phyloP scores from a whole-genome alignment of 768 basidiomycete species.

The Boletus pseudopeckii region DNA sequence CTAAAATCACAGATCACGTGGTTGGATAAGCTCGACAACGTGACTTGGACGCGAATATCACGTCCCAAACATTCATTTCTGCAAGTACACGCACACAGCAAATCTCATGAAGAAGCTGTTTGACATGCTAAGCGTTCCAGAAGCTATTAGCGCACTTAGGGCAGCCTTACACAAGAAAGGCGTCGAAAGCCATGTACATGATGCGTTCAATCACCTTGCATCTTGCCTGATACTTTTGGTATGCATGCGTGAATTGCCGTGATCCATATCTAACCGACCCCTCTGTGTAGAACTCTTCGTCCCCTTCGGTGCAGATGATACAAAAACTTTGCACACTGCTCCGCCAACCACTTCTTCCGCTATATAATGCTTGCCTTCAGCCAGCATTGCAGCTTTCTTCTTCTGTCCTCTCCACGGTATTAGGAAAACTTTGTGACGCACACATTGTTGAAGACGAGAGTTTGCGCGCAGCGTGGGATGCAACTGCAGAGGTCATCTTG shows the following conservation, averaged over 20 bases:
- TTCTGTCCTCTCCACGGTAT: constrained; percentile 39
- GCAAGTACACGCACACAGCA: background rate
- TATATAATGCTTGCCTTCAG: constrained; percentile 40
- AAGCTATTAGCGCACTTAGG: constrained; percentile 34
- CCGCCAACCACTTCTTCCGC: constrained; percentile 40
- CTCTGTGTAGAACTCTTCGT: constrained; percentile 35
- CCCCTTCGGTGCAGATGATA: constrained; percentile 36
- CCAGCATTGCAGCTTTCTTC: constrained; percentile 41
- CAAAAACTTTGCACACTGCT: constrained; percentile 39
- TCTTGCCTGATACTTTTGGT: constrained; percentile 45
- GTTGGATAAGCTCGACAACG: background rate
- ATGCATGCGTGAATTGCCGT: constrained; percentile 18
- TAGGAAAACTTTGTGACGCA: constrained; percentile 36
- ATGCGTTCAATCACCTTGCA: constrained; percentile 38
- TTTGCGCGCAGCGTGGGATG: constrained; percentile 41
- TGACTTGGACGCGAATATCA: constrained; percentile 1
- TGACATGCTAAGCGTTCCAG: constrained; percentile 24
- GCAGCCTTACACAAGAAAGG: constrained; percentile 27
- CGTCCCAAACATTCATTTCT: background rate
- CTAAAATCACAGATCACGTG: constrained; percentile 30
- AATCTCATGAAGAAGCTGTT: background rate
- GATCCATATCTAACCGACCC: background rate
- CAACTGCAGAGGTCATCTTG: constrained; percentile 42
- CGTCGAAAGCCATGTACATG: constrained; percentile 29
- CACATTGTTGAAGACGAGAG: constrained; percentile 17